Evolutionary conservation across 2,329 filamentous ascomycete genomes (phyloP), one percentile per base, ranked within the genome.

Genomic region (Neocatenulostroma microsporum): DNA sequence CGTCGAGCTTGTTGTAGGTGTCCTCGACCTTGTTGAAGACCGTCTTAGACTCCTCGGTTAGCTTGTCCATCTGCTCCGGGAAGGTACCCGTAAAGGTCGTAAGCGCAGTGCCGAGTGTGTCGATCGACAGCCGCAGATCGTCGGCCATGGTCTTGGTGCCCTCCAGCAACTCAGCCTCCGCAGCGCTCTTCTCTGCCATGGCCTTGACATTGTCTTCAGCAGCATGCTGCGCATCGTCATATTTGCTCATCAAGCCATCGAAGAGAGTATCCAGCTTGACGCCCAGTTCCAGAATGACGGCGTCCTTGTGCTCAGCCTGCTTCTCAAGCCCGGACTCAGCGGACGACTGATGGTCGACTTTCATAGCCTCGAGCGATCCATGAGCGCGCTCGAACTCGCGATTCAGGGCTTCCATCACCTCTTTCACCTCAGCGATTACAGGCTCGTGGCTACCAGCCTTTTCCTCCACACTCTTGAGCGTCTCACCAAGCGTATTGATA

Each of bases 311-410:
- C 50, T 80, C 74, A 15, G 76, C 73, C 21, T 78, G 73, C 57
- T 79, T 80, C 45, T 74, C 69, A 8, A 76, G 57, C 12, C 67
- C 53, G 12, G 70, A 65, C 2, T 72, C 66, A 29, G 74, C 68
- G 35, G 73, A 70, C 48, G 78, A 72, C 27, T 76, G 84, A 3
- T 80, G 74, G 44, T 94, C 85, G n/a, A 85, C 70, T 63, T 89
- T 91, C 35, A 80, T 74, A 5, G 82, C 82, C 39, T 84, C 81
- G 17, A 91, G 73, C n/a, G 83, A 78, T 12, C 80, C 78, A 49
- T 85, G 82, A 9, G 84, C 81, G 45, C 88, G 83, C 52, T 95
- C 87, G 42, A 96, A 94, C 56, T 95, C 88, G 1, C 75, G 67
- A 58, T 83, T 87, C 62, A 96, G 78, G 2, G 78, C 76, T 51